These are phyloP conservation scores for Xylaria sp. DNA, from an alignment of 2,329 filamentous ascomycete genomes.

Conservation along the genomic window DNA sequence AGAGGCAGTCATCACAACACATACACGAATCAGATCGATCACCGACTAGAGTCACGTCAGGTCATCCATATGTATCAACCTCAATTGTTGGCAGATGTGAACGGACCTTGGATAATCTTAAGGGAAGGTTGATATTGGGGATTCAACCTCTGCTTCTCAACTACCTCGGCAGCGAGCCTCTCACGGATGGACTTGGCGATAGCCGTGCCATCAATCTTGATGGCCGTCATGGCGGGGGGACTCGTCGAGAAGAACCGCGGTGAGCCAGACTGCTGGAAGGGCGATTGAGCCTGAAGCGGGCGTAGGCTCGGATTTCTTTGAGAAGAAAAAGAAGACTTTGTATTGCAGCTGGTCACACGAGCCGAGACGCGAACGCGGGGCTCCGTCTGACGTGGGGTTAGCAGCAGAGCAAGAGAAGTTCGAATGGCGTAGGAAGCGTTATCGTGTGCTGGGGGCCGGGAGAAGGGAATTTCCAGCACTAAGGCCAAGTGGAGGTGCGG, in stretches of 20 bases:
- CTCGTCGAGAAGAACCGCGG: constrained; percentile 53
- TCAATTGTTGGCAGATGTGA: constrained; percentile 14
- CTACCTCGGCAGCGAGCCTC: constrained; percentile 79
- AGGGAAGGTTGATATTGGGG: constrained; percentile 87
- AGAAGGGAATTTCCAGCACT: constrained; percentile 20
- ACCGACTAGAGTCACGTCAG: constrained; percentile 66
- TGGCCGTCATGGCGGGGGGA: constrained; percentile 74
- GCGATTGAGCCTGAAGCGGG: constrained; percentile 19
- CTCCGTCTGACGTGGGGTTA: constrained; percentile 24
- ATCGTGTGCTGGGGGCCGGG: constrained; percentile 20
- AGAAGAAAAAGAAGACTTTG: constrained; percentile 6
- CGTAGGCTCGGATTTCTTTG: constrained; percentile 4
- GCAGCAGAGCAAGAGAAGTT: constrained; percentile 17
- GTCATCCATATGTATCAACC: constrained; percentile 22
- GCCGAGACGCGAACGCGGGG: constrained; percentile 15
- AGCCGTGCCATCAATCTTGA: constrained; percentile 93
- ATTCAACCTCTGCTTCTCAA: constrained; percentile 78
- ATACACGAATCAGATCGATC: constrained; percentile 90
- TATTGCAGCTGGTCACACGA: constrained; percentile 13
- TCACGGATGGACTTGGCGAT: constrained; percentile 92
- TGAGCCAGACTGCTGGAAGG: constrained; percentile 26
- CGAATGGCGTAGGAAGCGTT: constrained; percentile 29
- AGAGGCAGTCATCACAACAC: constrained; percentile 40
- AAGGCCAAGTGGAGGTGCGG: not conserved
- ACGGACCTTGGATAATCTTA: constrained; percentile 90